Base-by-base conservation (phyloP, 2,329 filamentous ascomycete species). In the Aureobasidium musti region DNA sequence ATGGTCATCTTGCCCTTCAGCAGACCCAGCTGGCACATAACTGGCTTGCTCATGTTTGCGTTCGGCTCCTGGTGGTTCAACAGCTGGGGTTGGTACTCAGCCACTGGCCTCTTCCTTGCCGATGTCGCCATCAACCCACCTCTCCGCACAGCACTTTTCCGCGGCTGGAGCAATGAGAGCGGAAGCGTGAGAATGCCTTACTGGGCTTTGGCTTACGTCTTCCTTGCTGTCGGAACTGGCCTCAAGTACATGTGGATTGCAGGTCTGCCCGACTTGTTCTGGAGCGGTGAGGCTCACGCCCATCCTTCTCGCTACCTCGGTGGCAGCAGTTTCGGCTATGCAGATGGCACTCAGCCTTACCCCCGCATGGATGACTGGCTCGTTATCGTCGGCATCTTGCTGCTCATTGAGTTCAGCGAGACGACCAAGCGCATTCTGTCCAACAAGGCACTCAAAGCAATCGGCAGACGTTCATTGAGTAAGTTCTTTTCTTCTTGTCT, bases 21-120 rank as follows among this genome's bases (percentile, higher is more conserved):
- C 2, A 75, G 79, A 6, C 67, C 70, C 10, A 73, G 72, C 6
- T 80, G 79, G 79, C 76, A 78, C 13, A 70, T 80, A 4, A 75
- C 77, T 60, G 77, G 75, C 2, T 71, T 77, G 30, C 57, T 77
- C n/a, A 67, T 72, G 26, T 81, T 82, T 72, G 75, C 81, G 65
- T 49, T 78, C 35, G 77, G 78, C 3, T 80, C 80, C 1, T 82
- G 78, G 74, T 82, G 80, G 80, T 78, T 80, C 6, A 78, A 81
- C 69, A 78, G 75, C 11, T 82, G 79, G 78, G 80, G 80, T 0
- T 82, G 79, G 79, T 82, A 79, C 68, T 77, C 78, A 19, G 75
- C 81, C 47, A 77, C 78, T 1, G 79, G 78, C 5, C 74, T 82
- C 0, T 73, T 72, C 7, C 70, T 82, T 30, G 76, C 78, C 6